Evolutionary conservation across 805 yeast species (phyloP), one percentile per base, ranked within the genome.

Genomic region (Candida multigemmis): DNA sequence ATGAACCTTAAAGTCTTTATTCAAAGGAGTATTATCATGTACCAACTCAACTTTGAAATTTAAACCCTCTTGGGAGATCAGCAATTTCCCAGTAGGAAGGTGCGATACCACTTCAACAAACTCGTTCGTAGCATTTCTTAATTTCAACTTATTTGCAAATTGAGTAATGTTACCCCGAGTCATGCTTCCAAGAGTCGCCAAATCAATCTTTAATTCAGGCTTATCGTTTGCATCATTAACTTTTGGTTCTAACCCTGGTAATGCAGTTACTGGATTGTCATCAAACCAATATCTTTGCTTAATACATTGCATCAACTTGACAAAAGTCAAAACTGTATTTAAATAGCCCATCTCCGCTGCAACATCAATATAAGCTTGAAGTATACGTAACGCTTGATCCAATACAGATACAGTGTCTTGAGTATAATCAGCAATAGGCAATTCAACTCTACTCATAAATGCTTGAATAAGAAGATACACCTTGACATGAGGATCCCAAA

Each of bases 371-470:
- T 71, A 79, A 0, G 97, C 96, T 48, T 91, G 98, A 28, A 87
- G 56, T 36, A 91, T 79, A 70, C 98, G 94, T 44, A 91, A 61
- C 6, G 94, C 75, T 56, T 91, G 98, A 46, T 93, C 99, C 31
- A 91, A 59, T 7, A 91, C 94, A 0, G 96, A 77, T 9, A 86
- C 74, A 0, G 95, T 86, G 52, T 91, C 98, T 47, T 89, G 97
- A 7, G 80, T 65, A 48, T 91, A 91, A 61, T 91, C 99, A 0
- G 94, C 93, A 44, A 91, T 83, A 2, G 97, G 98, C 25, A 91
- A 60, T 33, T 83, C 91, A 5, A 74, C 60, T 25, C 86, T 56
- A 19, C 71, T 58, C 68, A 82, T 71, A 40, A 66, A 77, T 0
- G 89, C 87, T 46, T 82, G 91, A 6, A 81, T 46, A 38, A 82